Evolutionary conservation across 257 asterid species (phyloP).

Genomic region (Scutellaria minor): DNA sequence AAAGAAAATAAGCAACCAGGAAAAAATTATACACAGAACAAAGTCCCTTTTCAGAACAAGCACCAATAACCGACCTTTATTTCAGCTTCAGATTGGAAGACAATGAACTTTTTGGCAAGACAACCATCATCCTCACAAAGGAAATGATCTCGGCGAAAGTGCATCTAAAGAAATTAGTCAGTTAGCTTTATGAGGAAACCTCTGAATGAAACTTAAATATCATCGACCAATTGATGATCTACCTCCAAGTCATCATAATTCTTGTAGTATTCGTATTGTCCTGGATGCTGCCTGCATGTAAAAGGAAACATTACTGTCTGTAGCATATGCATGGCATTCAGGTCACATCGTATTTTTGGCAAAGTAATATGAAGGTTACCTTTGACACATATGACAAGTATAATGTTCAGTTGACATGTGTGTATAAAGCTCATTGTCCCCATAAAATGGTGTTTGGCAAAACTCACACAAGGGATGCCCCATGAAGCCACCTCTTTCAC

Average conservation of each 20-base stretch:
- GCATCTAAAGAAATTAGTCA: conserved; percentile 58
- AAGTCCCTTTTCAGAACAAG: conserved; percentile 1
- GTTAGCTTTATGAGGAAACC: conserved; percentile 28
- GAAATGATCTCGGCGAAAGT: conserved; percentile 82
- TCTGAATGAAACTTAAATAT: conserved; percentile 25
- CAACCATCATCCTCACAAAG: conserved; percentile 92
- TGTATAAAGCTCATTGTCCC: conserved; percentile 86
- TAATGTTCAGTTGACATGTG: conserved; percentile 97
- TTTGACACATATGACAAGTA: conserved; percentile 95
- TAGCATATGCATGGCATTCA: conserved; percentile 4
- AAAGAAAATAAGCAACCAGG: conserved; percentile 18
- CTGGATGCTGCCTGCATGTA: conserved; percentile 90
- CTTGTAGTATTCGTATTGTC: conserved; percentile 88
- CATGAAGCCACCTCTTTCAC: conserved; percentile 94
- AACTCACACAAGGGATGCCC: conserved; percentile 96
- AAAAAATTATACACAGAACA: neutral
- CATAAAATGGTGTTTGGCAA: conserved; percentile 87
- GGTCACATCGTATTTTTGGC: conserved; percentile 20
- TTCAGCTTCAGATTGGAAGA: conserved; percentile 82
- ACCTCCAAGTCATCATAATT: conserved; percentile 95
- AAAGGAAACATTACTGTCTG: conserved; percentile 8
- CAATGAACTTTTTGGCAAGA: conserved; percentile 83
- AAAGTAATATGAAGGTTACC: conserved; percentile 46
- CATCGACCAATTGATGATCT: conserved; percentile 29
- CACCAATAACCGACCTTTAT: conserved; percentile 64